These are phyloP conservation scores for Pichia norvegensis DNA, from an alignment of 1,139 yeast species.

Conservation along the genomic window DNA sequence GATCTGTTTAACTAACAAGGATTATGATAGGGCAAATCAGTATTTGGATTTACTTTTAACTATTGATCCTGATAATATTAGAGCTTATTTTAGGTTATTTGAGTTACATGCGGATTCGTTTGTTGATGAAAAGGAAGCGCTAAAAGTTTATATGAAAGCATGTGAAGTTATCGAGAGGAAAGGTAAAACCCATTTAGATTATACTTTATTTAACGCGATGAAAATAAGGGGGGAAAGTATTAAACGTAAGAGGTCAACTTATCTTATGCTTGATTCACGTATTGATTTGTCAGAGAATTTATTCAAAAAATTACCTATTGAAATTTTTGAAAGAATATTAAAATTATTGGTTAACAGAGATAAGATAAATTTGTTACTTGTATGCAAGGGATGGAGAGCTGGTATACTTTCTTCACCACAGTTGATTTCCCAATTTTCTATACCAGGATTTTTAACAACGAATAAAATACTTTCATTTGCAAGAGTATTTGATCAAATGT, in stretches of 20 bases:
- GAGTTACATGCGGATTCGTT: neutral
- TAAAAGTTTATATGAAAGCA: slow-evolving; percentile 1
- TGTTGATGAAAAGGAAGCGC: slow-evolving; percentile 10
- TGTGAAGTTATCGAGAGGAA: neutral
- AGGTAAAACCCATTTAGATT: neutral
- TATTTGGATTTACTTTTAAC: neutral
- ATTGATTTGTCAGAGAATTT: slow-evolving; percentile 4
- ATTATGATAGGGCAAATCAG: neutral
- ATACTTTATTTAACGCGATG: slow-evolving; percentile 1
- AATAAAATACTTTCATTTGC: slow-evolving; percentile 4
- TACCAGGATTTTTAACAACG: slow-evolving; percentile 1
- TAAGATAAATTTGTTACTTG: slow-evolving; percentile 6
- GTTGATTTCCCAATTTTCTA: slow-evolving; percentile 6
- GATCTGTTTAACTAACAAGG: slow-evolving; percentile 1
- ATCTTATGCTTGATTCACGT: neutral
- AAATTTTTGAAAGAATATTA: slow-evolving; percentile 8
- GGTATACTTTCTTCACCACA: slow-evolving; percentile 10
- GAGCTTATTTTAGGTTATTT: slow-evolving; percentile 3
- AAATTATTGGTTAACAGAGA: slow-evolving; percentile 2
- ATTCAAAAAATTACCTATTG: slow-evolving; percentile 10
- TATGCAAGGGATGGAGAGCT: slow-evolving; percentile 14
- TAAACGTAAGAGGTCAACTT: neutral
- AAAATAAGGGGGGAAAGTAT: neutral
- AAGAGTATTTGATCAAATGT: slow-evolving; percentile 10
- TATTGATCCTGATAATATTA: slow-evolving; percentile 7